phyloP scores from a whole-genome alignment of 2,329 filamentous ascomycete species.

The Phyllosticta capitalensis region DNA sequence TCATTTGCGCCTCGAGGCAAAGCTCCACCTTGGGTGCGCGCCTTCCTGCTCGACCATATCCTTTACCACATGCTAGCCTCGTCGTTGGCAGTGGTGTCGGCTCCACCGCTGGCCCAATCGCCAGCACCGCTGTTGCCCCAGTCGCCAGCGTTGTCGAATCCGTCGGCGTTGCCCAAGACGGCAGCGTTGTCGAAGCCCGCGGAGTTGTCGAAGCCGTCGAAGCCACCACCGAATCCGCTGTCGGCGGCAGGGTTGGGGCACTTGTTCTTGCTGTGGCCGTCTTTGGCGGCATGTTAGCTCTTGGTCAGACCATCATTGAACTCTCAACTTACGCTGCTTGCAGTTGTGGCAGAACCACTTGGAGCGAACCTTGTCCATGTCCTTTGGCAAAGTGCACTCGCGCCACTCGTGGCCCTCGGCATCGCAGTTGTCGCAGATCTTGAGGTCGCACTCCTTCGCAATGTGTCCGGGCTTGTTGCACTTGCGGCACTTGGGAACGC shows the following conservation, averaged over 20 bases:
- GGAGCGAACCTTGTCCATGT: slow-evolving; percentile 45
- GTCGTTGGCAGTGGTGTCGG: neutral
- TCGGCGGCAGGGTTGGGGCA: slow-evolving; percentile 1
- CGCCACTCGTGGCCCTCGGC: slow-evolving; percentile 49
- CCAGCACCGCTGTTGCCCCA: neutral
- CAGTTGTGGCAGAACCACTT: slow-evolving; percentile 47
- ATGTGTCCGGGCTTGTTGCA: neutral
- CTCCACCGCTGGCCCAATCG: neutral
- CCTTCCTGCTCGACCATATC: too few relatives aligned
- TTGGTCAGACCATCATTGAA: slow-evolving; percentile 3
- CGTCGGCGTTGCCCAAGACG: neutral
- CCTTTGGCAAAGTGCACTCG: slow-evolving; percentile 41
- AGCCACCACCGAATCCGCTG: neutral
- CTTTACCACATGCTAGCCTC: neutral
- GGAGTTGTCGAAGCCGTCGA: neutral
- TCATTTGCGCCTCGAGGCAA: too few relatives aligned
- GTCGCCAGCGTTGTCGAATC: neutral
- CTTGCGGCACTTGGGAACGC: neutral
- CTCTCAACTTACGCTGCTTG: slow-evolving; percentile 26
- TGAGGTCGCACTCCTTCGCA: neutral
- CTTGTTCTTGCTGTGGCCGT: slow-evolving; percentile 5
- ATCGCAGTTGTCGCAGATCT: slow-evolving; percentile 51
- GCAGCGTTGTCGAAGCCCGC: neutral
- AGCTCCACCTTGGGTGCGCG: too few relatives aligned
- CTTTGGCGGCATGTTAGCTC: neutral